Evolutionary conservation across 1,284 basidiomycete genomes (phyloP).

Genomic region (Wolfiporia cocos): DNA sequence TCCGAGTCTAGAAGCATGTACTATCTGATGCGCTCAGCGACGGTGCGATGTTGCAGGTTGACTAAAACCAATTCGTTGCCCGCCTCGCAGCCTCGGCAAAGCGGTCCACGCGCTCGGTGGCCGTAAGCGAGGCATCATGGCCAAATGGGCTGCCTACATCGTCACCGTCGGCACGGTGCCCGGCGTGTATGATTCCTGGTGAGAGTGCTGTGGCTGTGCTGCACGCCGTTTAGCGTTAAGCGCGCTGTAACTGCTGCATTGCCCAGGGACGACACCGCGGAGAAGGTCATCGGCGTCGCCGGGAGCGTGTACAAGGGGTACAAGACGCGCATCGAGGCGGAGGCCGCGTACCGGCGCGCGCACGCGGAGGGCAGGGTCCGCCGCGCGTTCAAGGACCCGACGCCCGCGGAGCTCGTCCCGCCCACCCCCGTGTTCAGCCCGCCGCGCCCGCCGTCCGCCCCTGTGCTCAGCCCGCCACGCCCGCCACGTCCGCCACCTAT

Average conservation of each 20-base stretch:
- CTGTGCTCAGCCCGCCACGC: neutral
- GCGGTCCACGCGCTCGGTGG: no score
- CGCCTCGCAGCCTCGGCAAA: no score
- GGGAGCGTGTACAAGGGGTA: conserved; percentile 38
- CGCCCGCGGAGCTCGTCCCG: neutral
- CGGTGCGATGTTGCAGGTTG: no score
- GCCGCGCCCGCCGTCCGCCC: no score
- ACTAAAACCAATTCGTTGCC: no score
- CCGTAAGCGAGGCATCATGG: no score
- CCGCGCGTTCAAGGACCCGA: conserved; percentile 9
- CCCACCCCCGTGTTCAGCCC: conserved; percentile 3
- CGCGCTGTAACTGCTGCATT: no score
- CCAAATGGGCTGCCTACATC: conserved; percentile 39
- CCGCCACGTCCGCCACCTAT: no score
- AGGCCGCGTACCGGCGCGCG: conserved; percentile 32
- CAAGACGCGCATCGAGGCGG: conserved; percentile 34
- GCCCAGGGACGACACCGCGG: conserved; percentile 41
- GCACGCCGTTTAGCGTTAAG: no score
- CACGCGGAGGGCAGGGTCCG: conserved; percentile 16
- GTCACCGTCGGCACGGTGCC: conserved; percentile 38
- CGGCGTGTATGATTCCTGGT: conserved; percentile 44
- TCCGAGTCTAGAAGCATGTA: no score
- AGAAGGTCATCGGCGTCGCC: conserved; percentile 34
- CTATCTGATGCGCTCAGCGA: no score
- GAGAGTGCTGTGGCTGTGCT: conserved; percentile 20